Evolutionary conservation across 257 asterid species (phyloP), one percentile per base, ranked within the genome.

Genomic region (Capsicum baccatum): DNA sequence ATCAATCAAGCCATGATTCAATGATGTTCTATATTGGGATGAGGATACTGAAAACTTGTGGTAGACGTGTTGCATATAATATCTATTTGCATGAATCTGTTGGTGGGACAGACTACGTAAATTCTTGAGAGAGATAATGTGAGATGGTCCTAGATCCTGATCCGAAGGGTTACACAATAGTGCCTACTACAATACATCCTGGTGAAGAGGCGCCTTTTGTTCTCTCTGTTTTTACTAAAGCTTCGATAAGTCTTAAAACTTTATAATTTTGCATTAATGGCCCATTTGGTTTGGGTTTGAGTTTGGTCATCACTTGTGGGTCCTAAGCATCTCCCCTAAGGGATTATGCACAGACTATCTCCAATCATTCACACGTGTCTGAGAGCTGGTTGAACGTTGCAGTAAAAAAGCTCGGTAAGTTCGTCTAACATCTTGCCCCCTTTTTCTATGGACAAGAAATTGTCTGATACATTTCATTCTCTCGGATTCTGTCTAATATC

Each of bases 221-320:
- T n/a, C n/a, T n/a, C n/a, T n/a, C n/a, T n/a, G n/a, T n/a, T n/a
- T n/a, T n/a, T n/a, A n/a, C n/a, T n/a, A n/a, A 95, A 87, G 96
- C 99, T 68, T 91, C 97, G 3, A 85, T 97, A 47, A 87, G 91
- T 64, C 98, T 97, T 56, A 98, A 97, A 89, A 92, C 98, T 85
- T 91, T 97, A 63, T 97, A 94, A 90, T 82, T 13, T 47, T 76
- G 82, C 89, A 74, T 55, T 19, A 81, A 78, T 14, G 78, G 67
- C 74, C 69, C 69, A 26, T 85, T 17, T 67, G n/a, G 56, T 67
- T 79, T 57, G 74, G 84, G 82, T 59, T 82, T 81, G 44, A 42
- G 66, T 55, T 79, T 81, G 44, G n/a, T 66, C 52, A 74, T 13
- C 70, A 66, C 84, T 82, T 73, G 64, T 15, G 83, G 78, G 67